A percentile compares a stretch with the other conserved stretches of the same genome.
These are phyloP conservation scores for Phytophthora ramorum DNA, from an alignment of 352 stramenopile genomes.

Conservation along the genomic window DNA sequence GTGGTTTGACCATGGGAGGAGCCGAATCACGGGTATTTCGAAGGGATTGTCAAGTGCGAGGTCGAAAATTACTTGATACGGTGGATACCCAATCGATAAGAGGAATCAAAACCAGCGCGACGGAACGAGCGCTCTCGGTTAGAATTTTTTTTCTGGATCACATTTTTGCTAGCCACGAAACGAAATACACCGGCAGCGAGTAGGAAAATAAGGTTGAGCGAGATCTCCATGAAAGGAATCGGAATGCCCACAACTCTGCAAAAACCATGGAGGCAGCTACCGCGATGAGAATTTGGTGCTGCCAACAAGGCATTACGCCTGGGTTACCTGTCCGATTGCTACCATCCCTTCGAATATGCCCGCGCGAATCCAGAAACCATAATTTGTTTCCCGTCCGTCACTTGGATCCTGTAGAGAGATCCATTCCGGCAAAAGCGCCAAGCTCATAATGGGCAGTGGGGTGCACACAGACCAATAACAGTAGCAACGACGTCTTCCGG, in stretches of 20 bases:
- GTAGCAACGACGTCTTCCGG: conserved; percentile 1
- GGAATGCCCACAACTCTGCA: background rate
- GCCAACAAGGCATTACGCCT: background rate
- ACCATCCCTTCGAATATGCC: background rate
- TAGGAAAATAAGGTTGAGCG: background rate
- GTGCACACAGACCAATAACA: conserved; percentile 5
- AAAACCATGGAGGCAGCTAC: background rate
- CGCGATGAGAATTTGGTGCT: background rate
- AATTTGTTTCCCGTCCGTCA: conserved; percentile 1
- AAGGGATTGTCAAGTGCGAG: background rate
- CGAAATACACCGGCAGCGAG: background rate
- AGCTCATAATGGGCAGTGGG: background rate
- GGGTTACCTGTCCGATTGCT: background rate
- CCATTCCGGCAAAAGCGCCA: background rate
- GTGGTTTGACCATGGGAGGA: background rate
- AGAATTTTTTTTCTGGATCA: background rate
- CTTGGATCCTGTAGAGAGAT: conserved; percentile 8
- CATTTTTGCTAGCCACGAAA: background rate
- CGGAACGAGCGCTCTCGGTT: background rate
- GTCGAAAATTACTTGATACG: background rate
- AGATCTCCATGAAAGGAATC: background rate
- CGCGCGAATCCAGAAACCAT: conserved; percentile 6
- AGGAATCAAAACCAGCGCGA: background rate
- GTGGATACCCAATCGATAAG: background rate
- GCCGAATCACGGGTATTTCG: background rate